Conservation (phyloP, 441 rosid genomes). For the Viola pubescens region DNA sequence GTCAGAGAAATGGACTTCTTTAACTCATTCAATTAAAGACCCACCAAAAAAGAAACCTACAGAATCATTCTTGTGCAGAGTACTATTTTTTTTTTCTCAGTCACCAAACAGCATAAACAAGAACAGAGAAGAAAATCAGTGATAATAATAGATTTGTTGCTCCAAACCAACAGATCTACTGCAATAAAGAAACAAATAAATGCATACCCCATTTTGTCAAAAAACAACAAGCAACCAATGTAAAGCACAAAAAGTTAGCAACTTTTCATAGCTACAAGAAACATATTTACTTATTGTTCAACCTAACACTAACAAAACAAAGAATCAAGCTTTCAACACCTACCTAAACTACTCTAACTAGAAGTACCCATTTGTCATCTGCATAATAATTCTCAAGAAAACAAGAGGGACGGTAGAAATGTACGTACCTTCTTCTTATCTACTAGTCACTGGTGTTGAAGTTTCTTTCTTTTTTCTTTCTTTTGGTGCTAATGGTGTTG, state of each 20-base stretch:
- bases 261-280: conserved; percentile 6
- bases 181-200: conserved; percentile 5
- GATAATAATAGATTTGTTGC: not conserved
- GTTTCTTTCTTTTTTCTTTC: no score
- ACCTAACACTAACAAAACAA: conserved; percentile 4
- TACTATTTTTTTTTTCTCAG: conserved; percentile 1
- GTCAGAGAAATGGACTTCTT: not conserved
- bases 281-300: not conserved
- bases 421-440: not conserved
- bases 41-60: not conserved
- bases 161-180: conserved; percentile 19
- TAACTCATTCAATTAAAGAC: not conserved
- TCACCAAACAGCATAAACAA: conserved; percentile 17
- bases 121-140: not conserved
- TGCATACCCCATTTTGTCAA: conserved; percentile 11
- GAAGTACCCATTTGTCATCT: not conserved
- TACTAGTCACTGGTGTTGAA: not conserved
- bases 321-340: conserved; percentile 23
- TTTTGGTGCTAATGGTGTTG: not conserved
- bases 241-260: not conserved
- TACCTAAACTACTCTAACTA: conserved; percentile 26
- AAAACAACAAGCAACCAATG: not conserved
- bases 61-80: no score
- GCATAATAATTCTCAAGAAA: conserved; percentile 1
- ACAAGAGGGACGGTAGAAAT: not conserved